Evolutionary conservation across 768 basidiomycete species (phyloP).

Genomic region (Paxillus ammoniavirescens): DNA sequence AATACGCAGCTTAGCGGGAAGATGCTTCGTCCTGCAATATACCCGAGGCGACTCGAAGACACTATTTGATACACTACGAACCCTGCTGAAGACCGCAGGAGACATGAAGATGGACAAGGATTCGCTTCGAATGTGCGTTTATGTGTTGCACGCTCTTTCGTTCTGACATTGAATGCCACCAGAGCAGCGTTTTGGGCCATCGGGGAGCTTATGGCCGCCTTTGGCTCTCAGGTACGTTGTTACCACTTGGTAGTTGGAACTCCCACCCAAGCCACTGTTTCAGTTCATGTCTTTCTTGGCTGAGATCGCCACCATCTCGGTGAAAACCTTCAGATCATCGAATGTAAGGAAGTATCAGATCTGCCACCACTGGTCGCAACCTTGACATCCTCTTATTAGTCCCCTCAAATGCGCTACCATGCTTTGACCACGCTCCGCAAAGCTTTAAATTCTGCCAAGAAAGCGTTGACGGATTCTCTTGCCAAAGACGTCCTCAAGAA

Average conservation of each 20-base stretch:
- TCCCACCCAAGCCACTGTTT: not conserved
- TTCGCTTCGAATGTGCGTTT: slow-evolving; percentile 60
- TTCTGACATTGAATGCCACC: slow-evolving; percentile 6
- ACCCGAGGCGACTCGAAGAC: slow-evolving; percentile 78
- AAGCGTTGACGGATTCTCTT: slow-evolving; percentile 76
- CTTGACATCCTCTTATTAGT: slow-evolving; percentile 40
- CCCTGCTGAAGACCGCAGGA: slow-evolving; percentile 68
- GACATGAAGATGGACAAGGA: slow-evolving; percentile 76
- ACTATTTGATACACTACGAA: slow-evolving; percentile 83
- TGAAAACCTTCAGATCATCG: slow-evolving; percentile 73
- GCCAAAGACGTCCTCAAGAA: slow-evolving; percentile 84
- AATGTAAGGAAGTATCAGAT: slow-evolving; percentile 45
- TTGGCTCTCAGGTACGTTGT: slow-evolving; percentile 76
- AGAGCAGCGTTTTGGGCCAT: slow-evolving; percentile 86
- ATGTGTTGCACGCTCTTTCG: not conserved
- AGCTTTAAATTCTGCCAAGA: slow-evolving; percentile 74
- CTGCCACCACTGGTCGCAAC: not conserved
- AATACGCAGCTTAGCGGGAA: slow-evolving; percentile 71
- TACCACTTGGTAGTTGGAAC: not conserved
- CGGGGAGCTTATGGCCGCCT: slow-evolving; percentile 83
- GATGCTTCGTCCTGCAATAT: slow-evolving; percentile 76
- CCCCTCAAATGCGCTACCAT: slow-evolving; percentile 79
- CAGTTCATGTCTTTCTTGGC: slow-evolving; percentile 96
- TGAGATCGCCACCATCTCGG: slow-evolving; percentile 66
- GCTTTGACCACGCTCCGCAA: slow-evolving; percentile 78